Evolutionary conservation across 306 rosid species (phyloP).

Genomic region (Corylus heterophylla): DNA sequence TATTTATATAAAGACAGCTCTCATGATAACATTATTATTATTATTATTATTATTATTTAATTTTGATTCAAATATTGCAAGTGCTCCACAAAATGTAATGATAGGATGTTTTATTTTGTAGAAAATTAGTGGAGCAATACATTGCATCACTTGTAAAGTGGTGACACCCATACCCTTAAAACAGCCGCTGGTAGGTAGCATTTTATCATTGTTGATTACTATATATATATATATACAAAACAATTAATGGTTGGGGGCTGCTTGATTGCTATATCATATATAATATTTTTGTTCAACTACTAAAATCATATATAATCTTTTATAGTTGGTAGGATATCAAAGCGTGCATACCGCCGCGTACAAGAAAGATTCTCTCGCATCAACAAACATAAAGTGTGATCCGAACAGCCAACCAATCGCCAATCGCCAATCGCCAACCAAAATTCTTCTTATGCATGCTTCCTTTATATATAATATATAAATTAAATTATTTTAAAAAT

Average conservation of each 20-base stretch:
- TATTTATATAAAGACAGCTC: not conserved
- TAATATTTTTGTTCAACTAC: slow-evolving; percentile 25
- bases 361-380: slow-evolving; percentile 38
- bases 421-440: slow-evolving; percentile 14
- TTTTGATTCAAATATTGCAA: not conserved
- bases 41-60: not conserved
- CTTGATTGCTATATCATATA: slow-evolving; percentile 18
- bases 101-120: not conserved
- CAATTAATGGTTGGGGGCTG: not conserved
- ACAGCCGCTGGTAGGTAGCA: slow-evolving; percentile 10
- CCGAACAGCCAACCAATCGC: not conserved
- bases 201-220: not conserved
- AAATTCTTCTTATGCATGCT: not conserved
- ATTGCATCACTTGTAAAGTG: slow-evolving; percentile 26
- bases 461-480: too few species aligned
- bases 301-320: not conserved
- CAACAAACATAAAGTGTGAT: slow-evolving; percentile 22
- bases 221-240: too few species aligned
- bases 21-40: not conserved
- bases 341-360: slow-evolving; percentile 22
- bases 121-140: slow-evolving; percentile 1
- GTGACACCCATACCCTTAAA: slow-evolving; percentile 16
- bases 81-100: not conserved
- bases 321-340: not conserved
- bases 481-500: too few species aligned